Evolutionary conservation across 2,329 filamentous ascomycete genomes (phyloP), one percentile per base, ranked within the genome.

Genomic region (Zymoseptoria pseudotritici): DNA sequence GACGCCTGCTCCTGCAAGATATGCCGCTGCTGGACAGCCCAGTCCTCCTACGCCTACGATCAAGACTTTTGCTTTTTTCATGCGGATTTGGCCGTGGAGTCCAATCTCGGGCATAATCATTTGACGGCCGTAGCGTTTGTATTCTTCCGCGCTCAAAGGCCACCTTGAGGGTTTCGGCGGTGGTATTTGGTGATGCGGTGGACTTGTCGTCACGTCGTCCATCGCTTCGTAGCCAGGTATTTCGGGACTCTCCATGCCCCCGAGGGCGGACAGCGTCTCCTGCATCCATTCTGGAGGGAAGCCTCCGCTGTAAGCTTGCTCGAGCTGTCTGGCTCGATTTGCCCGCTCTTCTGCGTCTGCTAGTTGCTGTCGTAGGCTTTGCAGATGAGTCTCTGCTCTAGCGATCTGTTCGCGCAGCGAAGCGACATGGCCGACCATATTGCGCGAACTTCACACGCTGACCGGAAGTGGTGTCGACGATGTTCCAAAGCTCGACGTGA

Each of bases 21-120:
- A 99, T n/a, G 89, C 83, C 0, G 92, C 90, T 11, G 94, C 91
- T 10, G 94, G 94, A 72, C 91, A 97, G 10, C 94, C 94, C 11
- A 99, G 78, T 0, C 94, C 94, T 5, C 94, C 94, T 1, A 90
- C 87, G 10, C 94, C 94, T 22, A 99, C 83, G 53, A 99, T 80
- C 7, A 97, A 81, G 4, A 97, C 86, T 20, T 80, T 84, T 0
- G 90, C 80, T 0, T 80, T 78, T 68, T 85, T 88, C 17, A 97
- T 78, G 31, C 83, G 81, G 6, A 93, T 78, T 75, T 97, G 93
- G 0, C 90, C 90, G 73, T 86, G 79, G 0, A 96, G 78, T 0
- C 92, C 91, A 62, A 97, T 80, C 59, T 88, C 84, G 0, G 91
- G 88, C 61, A 97, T 84, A 65, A 97, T 92, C 78, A 97, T 86